These are phyloP conservation scores for Tilletia horrida DNA, from an alignment of 1,284 basidiomycete genomes.

Conservation along the genomic window DNA sequence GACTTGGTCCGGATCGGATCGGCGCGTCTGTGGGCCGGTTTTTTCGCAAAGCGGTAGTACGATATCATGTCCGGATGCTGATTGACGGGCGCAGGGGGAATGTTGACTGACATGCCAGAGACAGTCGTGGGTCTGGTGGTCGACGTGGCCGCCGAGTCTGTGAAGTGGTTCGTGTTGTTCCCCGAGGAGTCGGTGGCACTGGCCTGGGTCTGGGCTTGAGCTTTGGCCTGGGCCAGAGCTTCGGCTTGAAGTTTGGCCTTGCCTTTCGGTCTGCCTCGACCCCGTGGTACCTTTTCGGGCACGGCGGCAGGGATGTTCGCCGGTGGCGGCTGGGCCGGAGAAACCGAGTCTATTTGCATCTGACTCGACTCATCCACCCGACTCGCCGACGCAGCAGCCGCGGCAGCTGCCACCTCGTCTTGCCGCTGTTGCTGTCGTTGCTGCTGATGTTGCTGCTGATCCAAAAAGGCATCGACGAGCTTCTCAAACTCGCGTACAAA, in stretches of 20 bases:
- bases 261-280: no score
- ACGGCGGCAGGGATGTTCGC: no score
- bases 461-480: conserved; percentile 21
- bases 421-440: neutral
- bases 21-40: conserved; percentile 20
- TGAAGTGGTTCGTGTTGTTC: neutral
- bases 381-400: neutral
- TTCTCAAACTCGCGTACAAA: conserved; percentile 37
- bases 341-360: no score
- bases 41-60: conserved; percentile 47
- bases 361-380: no score
- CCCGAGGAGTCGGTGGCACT: neutral
- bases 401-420: neutral
- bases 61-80: conserved; percentile 35
- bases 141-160: neutral
- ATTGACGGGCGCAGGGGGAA: conserved; percentile 17
- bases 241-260: neutral
- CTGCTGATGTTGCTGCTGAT: neutral
- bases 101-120: neutral
- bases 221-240: neutral
- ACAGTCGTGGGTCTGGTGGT: neutral
- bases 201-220: neutral
- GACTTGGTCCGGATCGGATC: conserved; percentile 14
- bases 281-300: no score
- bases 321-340: no score